phyloP scores from a whole-genome alignment of 2,329 filamentous ascomycete genomes.

The Penicillium polonicum region DNA sequence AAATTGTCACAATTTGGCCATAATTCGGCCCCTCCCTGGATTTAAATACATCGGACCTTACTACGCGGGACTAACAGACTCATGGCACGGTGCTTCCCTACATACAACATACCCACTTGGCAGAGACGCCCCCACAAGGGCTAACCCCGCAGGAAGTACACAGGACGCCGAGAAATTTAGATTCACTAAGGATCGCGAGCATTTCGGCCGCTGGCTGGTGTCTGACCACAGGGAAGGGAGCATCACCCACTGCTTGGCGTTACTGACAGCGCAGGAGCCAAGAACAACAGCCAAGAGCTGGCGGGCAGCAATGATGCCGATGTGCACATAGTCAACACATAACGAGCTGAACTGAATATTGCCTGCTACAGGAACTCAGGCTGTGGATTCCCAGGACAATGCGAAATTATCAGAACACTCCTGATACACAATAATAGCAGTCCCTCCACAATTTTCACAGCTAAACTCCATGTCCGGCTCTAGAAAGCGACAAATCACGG shows the following conservation, averaged over 20 bases:
- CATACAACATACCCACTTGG: constrained; percentile 9
- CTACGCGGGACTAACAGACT: background rate
- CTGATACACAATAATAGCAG: background rate
- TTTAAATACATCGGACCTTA: constrained; percentile 8
- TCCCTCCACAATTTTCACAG: background rate
- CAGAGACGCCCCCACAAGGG: constrained; percentile 11
- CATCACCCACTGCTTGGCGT: constrained; percentile 14
- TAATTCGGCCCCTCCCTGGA: constrained; percentile 3
- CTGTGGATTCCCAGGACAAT: background rate
- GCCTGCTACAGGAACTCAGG: background rate
- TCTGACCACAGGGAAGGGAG: constrained; percentile 10
- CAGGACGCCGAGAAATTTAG: constrained; percentile 5
- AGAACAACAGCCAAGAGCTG: constrained; percentile 1
- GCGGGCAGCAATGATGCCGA: constrained; percentile 1
- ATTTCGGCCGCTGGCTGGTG: background rate
- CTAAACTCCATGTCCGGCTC: background rate
- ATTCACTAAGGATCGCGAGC: background rate
- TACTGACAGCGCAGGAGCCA: constrained; percentile 9
- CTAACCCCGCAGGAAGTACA: constrained; percentile 17
- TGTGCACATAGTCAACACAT: background rate
- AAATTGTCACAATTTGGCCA: background rate
- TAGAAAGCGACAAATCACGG: constrained; percentile 4
- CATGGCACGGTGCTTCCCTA: constrained; percentile 2
- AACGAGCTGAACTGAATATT: background rate
- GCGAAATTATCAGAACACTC: background rate